Evolutionary conservation across 2,329 filamentous ascomycete species (phyloP).

Genomic region (Leptosphaerulina australis): DNA sequence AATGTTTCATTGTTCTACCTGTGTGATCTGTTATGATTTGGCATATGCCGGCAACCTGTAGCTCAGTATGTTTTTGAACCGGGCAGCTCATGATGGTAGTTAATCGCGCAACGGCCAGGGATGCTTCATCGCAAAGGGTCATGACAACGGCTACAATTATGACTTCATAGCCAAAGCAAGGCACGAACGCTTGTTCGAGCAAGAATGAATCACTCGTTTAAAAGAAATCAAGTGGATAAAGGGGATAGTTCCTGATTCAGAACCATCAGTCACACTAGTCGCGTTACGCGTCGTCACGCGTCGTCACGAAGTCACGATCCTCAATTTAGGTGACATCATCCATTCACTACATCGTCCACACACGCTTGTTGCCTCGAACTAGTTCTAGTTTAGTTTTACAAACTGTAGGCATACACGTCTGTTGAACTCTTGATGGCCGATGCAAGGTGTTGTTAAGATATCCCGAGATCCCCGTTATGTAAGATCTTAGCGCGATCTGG

Average conservation of each 20-base stretch:
- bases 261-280: conserved; percentile 4
- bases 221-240: neutral
- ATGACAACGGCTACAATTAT: neutral
- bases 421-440: neutral
- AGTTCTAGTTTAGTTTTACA: neutral
- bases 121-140: neutral
- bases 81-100: neutral
- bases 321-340: conserved; percentile 8
- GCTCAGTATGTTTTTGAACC: too few species aligned
- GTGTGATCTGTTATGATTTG: neutral
- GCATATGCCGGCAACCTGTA: neutral
- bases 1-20: neutral
- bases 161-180: neutral
- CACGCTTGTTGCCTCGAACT: neutral
- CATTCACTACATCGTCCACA: neutral
- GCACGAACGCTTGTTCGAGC: neutral
- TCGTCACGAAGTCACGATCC: conserved; percentile 13
- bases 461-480: neutral
- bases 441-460: neutral
- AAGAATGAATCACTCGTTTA: neutral
- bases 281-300: conserved; percentile 5
- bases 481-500: conserved; percentile 4
- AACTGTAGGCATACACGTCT: neutral
- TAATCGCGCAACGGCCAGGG: neutral
- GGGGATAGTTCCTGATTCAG: neutral